phyloP scores from a whole-genome alignment of 768 basidiomycete species.

The Lactifluus echinatus region DNA sequence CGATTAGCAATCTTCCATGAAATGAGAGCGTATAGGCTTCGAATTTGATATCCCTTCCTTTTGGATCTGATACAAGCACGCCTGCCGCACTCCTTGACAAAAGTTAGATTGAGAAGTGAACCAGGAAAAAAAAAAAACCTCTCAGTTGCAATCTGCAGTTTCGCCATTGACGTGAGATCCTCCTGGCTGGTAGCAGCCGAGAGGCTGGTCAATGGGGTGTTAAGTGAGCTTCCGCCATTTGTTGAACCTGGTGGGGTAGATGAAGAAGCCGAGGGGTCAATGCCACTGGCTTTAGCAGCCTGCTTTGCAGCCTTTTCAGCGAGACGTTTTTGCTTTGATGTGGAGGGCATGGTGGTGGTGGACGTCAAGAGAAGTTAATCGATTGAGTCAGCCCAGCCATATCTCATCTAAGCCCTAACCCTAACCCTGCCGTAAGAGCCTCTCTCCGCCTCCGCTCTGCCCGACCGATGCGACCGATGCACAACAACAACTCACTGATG shows the following conservation, averaged over 20 bases:
- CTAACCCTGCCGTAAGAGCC: conserved; percentile 13
- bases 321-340: conserved; percentile 87
- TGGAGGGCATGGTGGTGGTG: conserved; percentile 56
- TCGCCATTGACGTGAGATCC: conserved; percentile 79
- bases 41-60: conserved; percentile 96
- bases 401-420: conserved; percentile 12
- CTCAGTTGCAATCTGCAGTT: conserved; percentile 83
- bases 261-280: conserved; percentile 42
- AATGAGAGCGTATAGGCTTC: conserved; percentile 93
- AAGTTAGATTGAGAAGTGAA: background rate
- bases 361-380: conserved; percentile 2
- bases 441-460: too few relatives aligned
- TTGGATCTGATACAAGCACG: conserved; percentile 85
- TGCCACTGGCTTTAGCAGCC: conserved; percentile 43
- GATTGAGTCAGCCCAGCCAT: background rate
- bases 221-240: conserved; percentile 44
- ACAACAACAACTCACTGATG: background rate
- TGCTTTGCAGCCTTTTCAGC: conserved; percentile 90
- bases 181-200: conserved; percentile 77
- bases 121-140: conserved; percentile 43
- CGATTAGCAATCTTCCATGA: conserved; percentile 83
- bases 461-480: background rate
- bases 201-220: conserved; percentile 77
- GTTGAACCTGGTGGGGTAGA: conserved; percentile 56
- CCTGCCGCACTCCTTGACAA: conserved; percentile 76